phyloP scores from a whole-genome alignment of 2,329 filamentous ascomycete genomes.

The Metarhizium sp. region DNA sequence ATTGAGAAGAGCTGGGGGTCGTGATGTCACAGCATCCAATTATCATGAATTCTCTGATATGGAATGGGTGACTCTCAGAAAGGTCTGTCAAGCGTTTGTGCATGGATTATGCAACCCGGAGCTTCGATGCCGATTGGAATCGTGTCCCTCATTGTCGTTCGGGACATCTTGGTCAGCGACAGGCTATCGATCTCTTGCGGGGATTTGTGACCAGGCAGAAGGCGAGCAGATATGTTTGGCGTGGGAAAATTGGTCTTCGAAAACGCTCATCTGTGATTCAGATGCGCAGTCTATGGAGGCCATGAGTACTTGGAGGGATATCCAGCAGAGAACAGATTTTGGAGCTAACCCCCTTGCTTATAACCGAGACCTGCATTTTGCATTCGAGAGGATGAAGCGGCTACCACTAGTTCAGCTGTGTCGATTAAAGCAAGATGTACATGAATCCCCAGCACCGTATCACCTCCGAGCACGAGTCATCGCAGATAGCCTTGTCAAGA shows the following conservation, averaged over 20 bases:
- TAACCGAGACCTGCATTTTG: conserved; percentile 42
- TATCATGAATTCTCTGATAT: conserved; percentile 28
- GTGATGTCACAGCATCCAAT: conserved; percentile 41
- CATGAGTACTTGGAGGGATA: conserved; percentile 35
- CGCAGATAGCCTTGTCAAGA: conserved; percentile 24
- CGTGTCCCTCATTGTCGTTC: conserved; percentile 38
- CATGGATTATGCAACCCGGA: conserved; percentile 38
- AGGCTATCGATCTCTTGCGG: conserved; percentile 39
- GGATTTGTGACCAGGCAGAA: conserved; percentile 44
- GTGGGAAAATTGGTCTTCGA: conserved; percentile 17
- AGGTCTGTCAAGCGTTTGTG: conserved; percentile 44
- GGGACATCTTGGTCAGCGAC: conserved; percentile 14
- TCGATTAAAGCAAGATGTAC: conserved; percentile 41
- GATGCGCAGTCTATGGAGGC: conserved; percentile 21
- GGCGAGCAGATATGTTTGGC: conserved; percentile 43
- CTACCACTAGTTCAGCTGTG: conserved; percentile 44
- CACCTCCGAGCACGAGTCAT: conserved; percentile 28
- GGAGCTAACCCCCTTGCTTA: conserved; percentile 38
- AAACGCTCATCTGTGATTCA: conserved; percentile 10
- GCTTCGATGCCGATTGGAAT: conserved; percentile 34
- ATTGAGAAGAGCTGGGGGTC: conserved; percentile 37
- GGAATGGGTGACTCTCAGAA: conserved; percentile 40
- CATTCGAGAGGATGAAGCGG: conserved; percentile 38
- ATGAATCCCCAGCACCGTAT: conserved; percentile 44
- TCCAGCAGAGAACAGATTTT: conserved; percentile 30